Conservation (phyloP, 2,329 filamentous ascomycete species). For the Botrytis fragariae region DNA sequence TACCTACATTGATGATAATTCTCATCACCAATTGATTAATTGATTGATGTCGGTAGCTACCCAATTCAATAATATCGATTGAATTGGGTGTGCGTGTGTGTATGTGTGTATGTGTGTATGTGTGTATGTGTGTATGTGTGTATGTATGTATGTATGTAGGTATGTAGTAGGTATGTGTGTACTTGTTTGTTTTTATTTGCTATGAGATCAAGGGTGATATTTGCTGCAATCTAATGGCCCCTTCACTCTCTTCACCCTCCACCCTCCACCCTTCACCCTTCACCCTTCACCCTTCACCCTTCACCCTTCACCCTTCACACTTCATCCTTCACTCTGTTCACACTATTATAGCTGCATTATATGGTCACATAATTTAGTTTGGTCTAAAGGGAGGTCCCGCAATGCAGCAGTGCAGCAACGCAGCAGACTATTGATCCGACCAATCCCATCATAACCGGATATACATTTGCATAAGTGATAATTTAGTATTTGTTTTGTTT, state of each 20-base stretch:
- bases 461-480: too few species aligned
- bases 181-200: background rate
- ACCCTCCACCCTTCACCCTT: background rate
- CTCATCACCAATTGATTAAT: background rate
- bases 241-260: background rate
- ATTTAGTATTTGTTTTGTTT: background rate
- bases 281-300: background rate
- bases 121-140: background rate
- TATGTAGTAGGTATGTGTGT: background rate
- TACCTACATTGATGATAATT: background rate
- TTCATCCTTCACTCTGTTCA: background rate
- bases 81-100: background rate
- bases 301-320: background rate
- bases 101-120: too few species aligned
- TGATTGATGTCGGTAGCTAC: background rate
- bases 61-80: background rate
- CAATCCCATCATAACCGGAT: background rate
- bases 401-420: background rate
- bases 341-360: background rate
- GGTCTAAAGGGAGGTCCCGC: background rate
- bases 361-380: background rate
- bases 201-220: too few species aligned
- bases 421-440: background rate
- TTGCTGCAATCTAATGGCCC: background rate
- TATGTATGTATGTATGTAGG: too few species aligned